These are phyloP conservation scores for Trichoderma koningii DNA, from an alignment of 2,329 filamentous ascomycete species.

Conservation along the genomic window DNA sequence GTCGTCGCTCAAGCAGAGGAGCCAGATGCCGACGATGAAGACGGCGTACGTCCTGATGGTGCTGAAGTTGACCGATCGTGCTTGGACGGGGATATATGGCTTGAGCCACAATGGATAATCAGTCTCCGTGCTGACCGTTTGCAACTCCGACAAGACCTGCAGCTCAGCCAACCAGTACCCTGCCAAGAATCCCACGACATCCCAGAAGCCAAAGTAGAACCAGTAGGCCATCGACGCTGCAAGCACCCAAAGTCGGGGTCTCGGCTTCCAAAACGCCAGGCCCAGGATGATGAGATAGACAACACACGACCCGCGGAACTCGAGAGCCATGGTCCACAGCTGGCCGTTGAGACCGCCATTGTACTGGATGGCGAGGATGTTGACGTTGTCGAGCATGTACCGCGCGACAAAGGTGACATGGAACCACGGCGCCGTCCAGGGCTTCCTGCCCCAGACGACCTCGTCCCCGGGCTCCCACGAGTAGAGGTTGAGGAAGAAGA, in stretches of 20 bases:
- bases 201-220: constrained; percentile 23
- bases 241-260: constrained; percentile 15
- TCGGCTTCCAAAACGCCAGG: constrained; percentile 14
- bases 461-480: constrained; percentile 11
- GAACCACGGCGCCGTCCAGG: constrained; percentile 15
- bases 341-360: constrained; percentile 17
- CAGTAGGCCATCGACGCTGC: constrained; percentile 16
- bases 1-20: constrained; percentile 20
- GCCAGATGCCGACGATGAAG: constrained; percentile 13
- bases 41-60: constrained; percentile 8
- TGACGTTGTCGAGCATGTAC: constrained; percentile 25
- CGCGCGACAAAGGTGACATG: constrained; percentile 14
- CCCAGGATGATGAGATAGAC: constrained; percentile 6
- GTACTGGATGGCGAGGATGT: constrained; percentile 22
- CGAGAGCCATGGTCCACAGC: constrained; percentile 23
- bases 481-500: constrained; percentile 22
- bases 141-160: constrained; percentile 9
- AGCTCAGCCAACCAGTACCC: constrained; percentile 23
- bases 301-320: constrained; percentile 19
- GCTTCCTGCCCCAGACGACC: constrained; percentile 13
- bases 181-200: constrained; percentile 17
- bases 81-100: constrained; percentile 15
- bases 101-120: constrained; percentile 13
- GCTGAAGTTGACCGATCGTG: constrained; percentile 12
- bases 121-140: constrained; percentile 2